Evolutionary conservation across 805 yeast species (phyloP).

Genomic region (Nakazawaea ishiwadae): DNA sequence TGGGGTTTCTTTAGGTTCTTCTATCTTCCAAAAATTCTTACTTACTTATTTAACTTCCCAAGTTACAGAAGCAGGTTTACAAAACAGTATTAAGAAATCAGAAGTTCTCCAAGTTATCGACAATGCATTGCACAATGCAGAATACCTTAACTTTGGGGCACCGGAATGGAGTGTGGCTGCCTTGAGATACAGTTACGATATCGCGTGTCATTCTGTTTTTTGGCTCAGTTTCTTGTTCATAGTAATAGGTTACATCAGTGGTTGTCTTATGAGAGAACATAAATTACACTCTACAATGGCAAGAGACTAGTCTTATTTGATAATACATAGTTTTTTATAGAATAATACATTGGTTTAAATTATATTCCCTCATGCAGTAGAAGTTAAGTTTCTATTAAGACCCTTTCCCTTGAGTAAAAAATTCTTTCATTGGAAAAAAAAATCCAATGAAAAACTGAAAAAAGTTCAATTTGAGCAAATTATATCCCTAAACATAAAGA

Average conservation of each 20-base stretch:
- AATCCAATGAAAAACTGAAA: too few species aligned
- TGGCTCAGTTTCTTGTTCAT: conserved; percentile 38
- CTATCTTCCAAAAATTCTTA: conserved; percentile 50
- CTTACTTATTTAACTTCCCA: conserved; percentile 21
- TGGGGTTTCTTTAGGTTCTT: conserved; percentile 61
- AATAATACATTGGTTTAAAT: too few species aligned
- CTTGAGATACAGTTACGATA: conserved; percentile 45
- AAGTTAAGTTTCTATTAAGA: too few species aligned
- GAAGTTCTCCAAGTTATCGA: conserved; percentile 40
- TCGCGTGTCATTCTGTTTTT: conserved; percentile 51
- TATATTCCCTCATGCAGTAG: too few species aligned
- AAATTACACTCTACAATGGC: conserved; percentile 48
- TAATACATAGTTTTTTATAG: not conserved
- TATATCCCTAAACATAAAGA: too few species aligned
- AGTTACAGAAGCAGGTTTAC: conserved; percentile 29
- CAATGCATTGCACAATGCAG: conserved; percentile 52
- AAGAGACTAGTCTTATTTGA: conserved; percentile 27
- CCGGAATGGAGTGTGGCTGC: conserved; percentile 47
- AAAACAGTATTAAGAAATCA: conserved; percentile 27
- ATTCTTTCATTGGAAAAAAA: too few species aligned
- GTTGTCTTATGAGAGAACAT: conserved; percentile 53
- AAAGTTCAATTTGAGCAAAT: too few species aligned
- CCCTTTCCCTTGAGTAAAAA: too few species aligned
- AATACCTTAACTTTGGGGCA: conserved; percentile 44
- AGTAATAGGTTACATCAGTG: conserved; percentile 33